phyloP scores from a whole-genome alignment of 768 basidiomycete genomes.

The Psilocybe cyanescens region DNA sequence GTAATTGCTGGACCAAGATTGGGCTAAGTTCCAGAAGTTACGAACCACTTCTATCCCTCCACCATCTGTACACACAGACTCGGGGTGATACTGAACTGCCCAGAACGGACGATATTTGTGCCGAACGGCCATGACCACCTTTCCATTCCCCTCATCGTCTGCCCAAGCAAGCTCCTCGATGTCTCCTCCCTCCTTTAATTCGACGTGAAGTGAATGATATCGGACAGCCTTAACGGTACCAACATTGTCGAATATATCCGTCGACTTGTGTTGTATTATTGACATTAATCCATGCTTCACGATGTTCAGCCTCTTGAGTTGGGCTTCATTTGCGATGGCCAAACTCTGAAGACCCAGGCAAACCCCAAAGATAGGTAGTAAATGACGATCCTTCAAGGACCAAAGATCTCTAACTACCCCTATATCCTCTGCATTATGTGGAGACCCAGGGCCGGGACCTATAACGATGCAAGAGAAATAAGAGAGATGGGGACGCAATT shows the following conservation, averaged over 20 bases:
- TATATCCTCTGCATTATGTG: constrained; percentile 60
- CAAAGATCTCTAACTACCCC: constrained; percentile 75
- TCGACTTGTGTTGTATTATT: constrained; percentile 56
- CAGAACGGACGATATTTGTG: constrained; percentile 74
- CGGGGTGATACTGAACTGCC: constrained; percentile 91
- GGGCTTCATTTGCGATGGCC: constrained; percentile 64
- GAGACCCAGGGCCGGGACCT: constrained; percentile 84
- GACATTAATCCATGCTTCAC: constrained; percentile 87
- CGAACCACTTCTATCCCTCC: constrained; percentile 69
- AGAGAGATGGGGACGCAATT: constrained; percentile 55
- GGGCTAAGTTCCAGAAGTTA: constrained; percentile 78
- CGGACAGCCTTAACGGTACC: constrained; percentile 64
- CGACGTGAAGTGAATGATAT: constrained; percentile 79
- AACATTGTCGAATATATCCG: constrained; percentile 64
- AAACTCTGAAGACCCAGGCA: constrained; percentile 85
- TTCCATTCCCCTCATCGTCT: constrained; percentile 69
- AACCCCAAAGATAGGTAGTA: constrained; percentile 81
- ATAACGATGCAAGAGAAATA: constrained; percentile 74
- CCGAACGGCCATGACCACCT: constrained; percentile 73
- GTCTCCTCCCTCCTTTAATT: constrained; percentile 45
- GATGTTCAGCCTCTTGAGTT: constrained; percentile 56
- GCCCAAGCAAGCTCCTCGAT: constrained; percentile 76
- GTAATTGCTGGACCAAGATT: constrained; percentile 51
- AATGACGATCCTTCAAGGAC: constrained; percentile 52
- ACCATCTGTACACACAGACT: constrained; percentile 73